Evolutionary conservation across 139 green algal genomes (phyloP), one percentile per base, ranked within the genome.

Genomic region (Zygnema circumcarinatum): DNA sequence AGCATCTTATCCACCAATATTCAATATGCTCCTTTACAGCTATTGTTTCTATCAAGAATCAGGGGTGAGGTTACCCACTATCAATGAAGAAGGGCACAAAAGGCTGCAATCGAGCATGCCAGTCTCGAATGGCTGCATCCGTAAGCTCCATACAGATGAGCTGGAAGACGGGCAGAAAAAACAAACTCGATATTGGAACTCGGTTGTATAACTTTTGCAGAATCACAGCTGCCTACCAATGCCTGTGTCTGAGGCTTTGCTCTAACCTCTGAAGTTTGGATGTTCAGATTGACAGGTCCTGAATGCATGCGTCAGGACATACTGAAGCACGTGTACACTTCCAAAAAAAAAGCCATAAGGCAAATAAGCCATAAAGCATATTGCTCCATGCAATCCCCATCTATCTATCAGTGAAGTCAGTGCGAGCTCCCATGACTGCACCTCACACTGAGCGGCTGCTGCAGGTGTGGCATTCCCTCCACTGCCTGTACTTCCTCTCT

Each of bases 31-130:
- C n/a, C n/a, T n/a, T 72, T 72, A 29, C 54, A 72, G 54, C 25
- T 72, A 72, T 72, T 33, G 54, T 33, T 72, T 72, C 54, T 29
- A 29, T 33, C 54, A 72, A 33, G 76, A 75, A 31, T 54, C 33
- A 32, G 76, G 20, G 36, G 38, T 54, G 22, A 74, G 39, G 76
- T 54, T 74, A 62, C 16, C 67, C 79, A 88, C 83, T 74, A 32
- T 88, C 83, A 31, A 88, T 88, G 41, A 88, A 88, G 74, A 88
- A 88, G 22, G n/a, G 40, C 29, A 88, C 83, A 20, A 88, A 38
- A 2, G 74, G 74, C 41, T 88, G 75, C 83, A 88, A 76, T 42
- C 83, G 83, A 67, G 31, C 54, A 52, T 88, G 83, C 83, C 83
- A 88, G 36, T 88, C 21, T 35, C 36, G 35, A 32, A 87, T 73